Evolutionary conservation across 2,329 filamentous ascomycete species (phyloP), one percentile per base, ranked within the genome.

Genomic region (Xylaria sp.): DNA sequence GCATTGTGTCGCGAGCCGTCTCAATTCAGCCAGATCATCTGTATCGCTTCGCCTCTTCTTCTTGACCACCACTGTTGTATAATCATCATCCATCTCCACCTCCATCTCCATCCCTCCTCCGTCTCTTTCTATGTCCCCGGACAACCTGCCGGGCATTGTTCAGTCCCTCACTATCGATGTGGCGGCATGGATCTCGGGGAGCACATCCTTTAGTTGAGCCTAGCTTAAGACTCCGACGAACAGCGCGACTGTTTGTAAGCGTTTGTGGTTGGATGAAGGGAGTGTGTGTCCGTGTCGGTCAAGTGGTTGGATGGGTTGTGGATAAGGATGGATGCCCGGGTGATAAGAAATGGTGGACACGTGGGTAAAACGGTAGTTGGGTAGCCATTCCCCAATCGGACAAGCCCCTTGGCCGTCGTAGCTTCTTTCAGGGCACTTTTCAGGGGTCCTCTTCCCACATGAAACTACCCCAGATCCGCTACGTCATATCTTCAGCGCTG

Each of bases 71-170:
- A 9, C 31, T 11, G 23, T 40, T 4, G 6, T 36, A 10, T 36
- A 15, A 9, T 9, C 33, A 2, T 59, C 48, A 1, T 48, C 67
- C 38, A 40, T 44, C 5, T 53, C 60, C 26, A 26, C 33, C 36
- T 38, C 61, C 36, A 54, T 36, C 3, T 33, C 28, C 51, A 17
- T 15, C 31, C 42, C 26, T 54, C 59, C 53, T 54, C 59, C 53
- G 38, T 51, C 63, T 49, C 59, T 38, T 46, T 63, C 60, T 26
- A 26, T 46, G 6, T 68, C 66, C 3, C 56, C 38, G 15, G 69
- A 66, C 44, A 71, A 28, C 28, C 63, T 49, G 38, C 69, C 66
- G 36, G 69, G 69, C 69, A 71, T 71, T 20, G 26, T 66, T 65
- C 56, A 36, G 49, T 66, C 51, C 68, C 36, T 70, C 56, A 28